phyloP scores from a whole-genome alignment of 805 yeast species.

The Kuraishia hungarica region DNA sequence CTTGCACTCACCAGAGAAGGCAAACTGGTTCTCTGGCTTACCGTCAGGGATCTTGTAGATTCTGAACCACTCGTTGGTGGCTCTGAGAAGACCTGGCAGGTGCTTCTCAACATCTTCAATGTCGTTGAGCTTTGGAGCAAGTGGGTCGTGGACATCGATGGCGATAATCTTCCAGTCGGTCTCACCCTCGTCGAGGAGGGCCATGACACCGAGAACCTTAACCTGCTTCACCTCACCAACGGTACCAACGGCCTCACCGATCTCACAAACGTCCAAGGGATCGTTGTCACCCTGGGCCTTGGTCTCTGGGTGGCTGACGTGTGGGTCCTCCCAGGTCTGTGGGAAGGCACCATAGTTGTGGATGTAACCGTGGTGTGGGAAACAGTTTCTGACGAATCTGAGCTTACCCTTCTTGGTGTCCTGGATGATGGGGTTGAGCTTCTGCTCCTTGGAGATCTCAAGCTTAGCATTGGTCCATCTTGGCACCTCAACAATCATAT shows the following conservation, averaged over 20 bases:
- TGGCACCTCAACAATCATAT: constrained; percentile 87
- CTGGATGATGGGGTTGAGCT: constrained; percentile 90
- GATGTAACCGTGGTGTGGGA: constrained; percentile 98
- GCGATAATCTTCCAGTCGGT: constrained; percentile 91
- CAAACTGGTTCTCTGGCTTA: constrained; percentile 92
- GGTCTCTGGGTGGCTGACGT: constrained; percentile 54
- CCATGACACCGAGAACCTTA: constrained; percentile 90
- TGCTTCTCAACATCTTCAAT: constrained; percentile 84
- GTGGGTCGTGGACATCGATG: constrained; percentile 80
- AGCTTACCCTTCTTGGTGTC: constrained; percentile 96
- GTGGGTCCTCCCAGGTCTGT: constrained; percentile 83
- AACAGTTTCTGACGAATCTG: constrained; percentile 93
- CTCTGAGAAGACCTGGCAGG: constrained; percentile 88
- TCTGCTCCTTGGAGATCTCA: constrained; percentile 81
- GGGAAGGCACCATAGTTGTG: constrained; percentile 99
- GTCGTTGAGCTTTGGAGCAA: constrained; percentile 80
- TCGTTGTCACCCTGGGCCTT: constrained; percentile 74
- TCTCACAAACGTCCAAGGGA: constrained; percentile 81
- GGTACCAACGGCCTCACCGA: constrained; percentile 57
- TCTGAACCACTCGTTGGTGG: constrained; percentile 97
- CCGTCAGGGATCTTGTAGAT: constrained; percentile 98
- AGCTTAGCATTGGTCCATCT: constrained; percentile 98
- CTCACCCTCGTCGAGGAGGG: constrained; percentile 88
- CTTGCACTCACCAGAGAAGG: constrained; percentile 92
- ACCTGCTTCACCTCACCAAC: constrained; percentile 80